Evolutionary conservation across 148 eudicot species (phyloP), one percentile per base, ranked within the genome.

Genomic region (Bassia scoparia): DNA sequence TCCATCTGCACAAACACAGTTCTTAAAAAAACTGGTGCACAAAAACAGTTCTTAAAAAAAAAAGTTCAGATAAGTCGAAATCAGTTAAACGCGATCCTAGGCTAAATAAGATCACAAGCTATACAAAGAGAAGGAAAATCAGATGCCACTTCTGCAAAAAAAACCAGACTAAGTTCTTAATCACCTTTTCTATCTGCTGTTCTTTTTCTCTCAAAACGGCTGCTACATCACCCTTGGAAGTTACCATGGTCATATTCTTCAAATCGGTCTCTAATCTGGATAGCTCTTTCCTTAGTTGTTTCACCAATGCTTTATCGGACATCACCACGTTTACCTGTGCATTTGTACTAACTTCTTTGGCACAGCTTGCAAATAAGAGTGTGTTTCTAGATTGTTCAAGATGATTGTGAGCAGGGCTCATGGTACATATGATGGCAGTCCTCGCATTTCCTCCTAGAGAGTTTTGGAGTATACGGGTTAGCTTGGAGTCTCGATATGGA

Each of bases 381-480:
- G 99, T 90, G 76, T 96, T 96, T 70, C 93, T 90, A 16, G 99
- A 85, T 81, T 96, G 97, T 74, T 96, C 99, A 41, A 90, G 84
- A 69, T 90, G 96, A 67, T 87, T 81, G 69, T 82, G 96, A 4
- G 99, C 97, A 15, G 99, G 99, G 79, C 97, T 87, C 86, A 96
- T 83, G 29, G 97, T 96, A 84, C 99, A 96, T 69, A 96, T 90
- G 33, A 96, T 96, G 67, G 96, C 97, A 23, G 99, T 96, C 78
- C 90, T 87, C 16, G 99, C 97, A 77, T 96, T 96, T 59, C 99
- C 97, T 75, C 99, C 99, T 69, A 96, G 81, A 0, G 96, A 96
- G 83, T 90, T 86, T 34, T 96, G 99, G n/a, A 96, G 87, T 82
- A 96, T 96, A 27, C 99, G 96, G 9, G 99, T 96, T 44, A 96